Percentiles rank a stretch among this genome's conserved stretches.
These are phyloP conservation scores for Aspergillus oerlinghausenensis DNA, from an alignment of 2,329 filamentous ascomycete genomes.

Conservation along the genomic window DNA sequence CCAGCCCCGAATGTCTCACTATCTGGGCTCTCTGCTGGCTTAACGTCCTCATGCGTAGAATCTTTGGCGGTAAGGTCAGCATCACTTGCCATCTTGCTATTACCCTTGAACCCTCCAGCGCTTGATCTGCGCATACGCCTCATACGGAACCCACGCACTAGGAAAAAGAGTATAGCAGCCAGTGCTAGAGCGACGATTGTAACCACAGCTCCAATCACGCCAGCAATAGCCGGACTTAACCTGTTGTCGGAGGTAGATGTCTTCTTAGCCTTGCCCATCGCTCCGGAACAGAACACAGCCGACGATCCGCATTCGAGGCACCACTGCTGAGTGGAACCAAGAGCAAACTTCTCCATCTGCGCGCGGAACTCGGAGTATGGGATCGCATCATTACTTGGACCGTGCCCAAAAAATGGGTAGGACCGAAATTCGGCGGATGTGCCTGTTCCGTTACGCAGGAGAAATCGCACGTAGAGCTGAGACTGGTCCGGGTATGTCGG, in stretches of 20 bases:
- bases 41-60: slow-evolving; percentile 38
- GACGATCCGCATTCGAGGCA: slow-evolving; percentile 46
- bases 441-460: slow-evolving; percentile 54
- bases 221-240: slow-evolving; percentile 45
- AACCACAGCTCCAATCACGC: slow-evolving; percentile 54
- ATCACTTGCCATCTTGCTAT: slow-evolving; percentile 51
- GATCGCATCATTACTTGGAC: slow-evolving; percentile 44
- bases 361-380: slow-evolving; percentile 48
- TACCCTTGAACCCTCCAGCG: slow-evolving; percentile 54
- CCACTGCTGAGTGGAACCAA: slow-evolving; percentile 48
- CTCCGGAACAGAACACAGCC: slow-evolving; percentile 49
- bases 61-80: slow-evolving; percentile 44
- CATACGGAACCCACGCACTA: slow-evolving; percentile 45
- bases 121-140: slow-evolving; percentile 38
- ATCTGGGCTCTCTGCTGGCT: slow-evolving; percentile 28
- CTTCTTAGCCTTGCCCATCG: slow-evolving; percentile 19
- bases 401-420: slow-evolving; percentile 50
- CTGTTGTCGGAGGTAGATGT: slow-evolving; percentile 7
- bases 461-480: slow-evolving; percentile 53
- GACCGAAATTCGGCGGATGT: slow-evolving; percentile 25
- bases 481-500: slow-evolving; percentile 36
- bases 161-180: slow-evolving; percentile 35
- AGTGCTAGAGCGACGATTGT: slow-evolving; percentile 45
- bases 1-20: slow-evolving; percentile 13
- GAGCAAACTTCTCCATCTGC: slow-evolving; percentile 41